These are phyloP conservation scores for Mycena galopus DNA, from an alignment of 768 basidiomycete genomes.

Conservation along the genomic window DNA sequence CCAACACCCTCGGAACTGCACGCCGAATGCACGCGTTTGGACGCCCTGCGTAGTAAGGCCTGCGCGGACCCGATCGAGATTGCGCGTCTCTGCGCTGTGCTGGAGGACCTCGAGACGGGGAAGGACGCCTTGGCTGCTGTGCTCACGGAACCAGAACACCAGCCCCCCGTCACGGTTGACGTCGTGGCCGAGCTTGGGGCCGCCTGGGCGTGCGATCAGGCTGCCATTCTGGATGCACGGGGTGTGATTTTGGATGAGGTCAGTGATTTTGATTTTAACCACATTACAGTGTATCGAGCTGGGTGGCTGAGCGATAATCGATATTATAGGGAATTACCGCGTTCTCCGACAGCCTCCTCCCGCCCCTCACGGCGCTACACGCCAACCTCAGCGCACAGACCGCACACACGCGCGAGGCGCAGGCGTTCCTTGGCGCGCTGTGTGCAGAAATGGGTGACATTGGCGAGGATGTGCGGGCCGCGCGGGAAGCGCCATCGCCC, in stretches of 20 bases:
- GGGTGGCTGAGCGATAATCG: background rate
- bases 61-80: constrained; percentile 7
- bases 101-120: constrained; percentile 6
- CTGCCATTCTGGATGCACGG: constrained; percentile 39
- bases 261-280: no score
- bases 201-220: constrained; percentile 50
- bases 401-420: constrained; percentile 41
- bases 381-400: constrained; percentile 34
- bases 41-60: background rate
- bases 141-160: constrained; percentile 3
- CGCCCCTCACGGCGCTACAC: constrained; percentile 42
- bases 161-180: constrained; percentile 30
- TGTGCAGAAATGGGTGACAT: constrained; percentile 50
- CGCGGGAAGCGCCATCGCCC: background rate
- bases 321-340: constrained; percentile 36
- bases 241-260: constrained; percentile 44
- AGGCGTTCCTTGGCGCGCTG: constrained; percentile 49
- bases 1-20: constrained; percentile 14
- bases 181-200: constrained; percentile 43
- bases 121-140: constrained; percentile 8
- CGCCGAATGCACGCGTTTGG: constrained; percentile 21
- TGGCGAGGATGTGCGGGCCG: constrained; percentile 28
- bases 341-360: constrained; percentile 40
- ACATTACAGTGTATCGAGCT: background rate
- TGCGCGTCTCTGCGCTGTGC: background rate